Percentiles rank a stretch among this genome's conserved stretches.
phyloP scores from a whole-genome alignment of 2,329 filamentous ascomycete genomes.

The Helminthosporium solani region DNA sequence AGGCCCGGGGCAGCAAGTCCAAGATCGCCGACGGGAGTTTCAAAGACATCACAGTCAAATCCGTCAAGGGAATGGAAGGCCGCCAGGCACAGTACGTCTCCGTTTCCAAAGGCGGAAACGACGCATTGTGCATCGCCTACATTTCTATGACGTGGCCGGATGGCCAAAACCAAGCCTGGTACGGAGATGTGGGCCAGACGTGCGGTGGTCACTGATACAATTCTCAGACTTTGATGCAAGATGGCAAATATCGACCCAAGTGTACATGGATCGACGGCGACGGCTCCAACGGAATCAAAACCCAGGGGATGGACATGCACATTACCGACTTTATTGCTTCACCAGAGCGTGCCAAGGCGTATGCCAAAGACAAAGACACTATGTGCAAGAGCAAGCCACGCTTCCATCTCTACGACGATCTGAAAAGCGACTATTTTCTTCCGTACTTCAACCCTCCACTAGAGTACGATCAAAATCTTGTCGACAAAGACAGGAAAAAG shows the following conservation, averaged over 20 bases:
- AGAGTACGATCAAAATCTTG: slow-evolving; percentile 18
- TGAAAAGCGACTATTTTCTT: slow-evolving; percentile 20
- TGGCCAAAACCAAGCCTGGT: slow-evolving; percentile 13
- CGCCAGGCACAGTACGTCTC: slow-evolving; percentile 12
- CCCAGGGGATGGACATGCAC: slow-evolving; percentile 15
- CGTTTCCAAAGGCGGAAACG: slow-evolving; percentile 8
- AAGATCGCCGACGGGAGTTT: too few relatives aligned
- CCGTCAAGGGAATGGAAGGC: background rate
- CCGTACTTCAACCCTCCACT: slow-evolving; percentile 24
- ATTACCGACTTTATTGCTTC: slow-evolving; percentile 17
- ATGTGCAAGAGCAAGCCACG: slow-evolving; percentile 15
- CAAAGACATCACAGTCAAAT: background rate
- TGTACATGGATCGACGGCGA: slow-evolving; percentile 17
- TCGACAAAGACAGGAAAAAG: slow-evolving; percentile 10
- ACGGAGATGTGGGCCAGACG: slow-evolving; percentile 12
- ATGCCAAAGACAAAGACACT: slow-evolving; percentile 8
- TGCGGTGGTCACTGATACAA: slow-evolving; percentile 16
- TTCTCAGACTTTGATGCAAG: slow-evolving; percentile 10
- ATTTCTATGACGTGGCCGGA: slow-evolving; percentile 15
- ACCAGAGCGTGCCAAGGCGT: slow-evolving; percentile 5
- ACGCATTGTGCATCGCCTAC: slow-evolving; percentile 18
- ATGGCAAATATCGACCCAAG: slow-evolving; percentile 9
- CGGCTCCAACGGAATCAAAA: slow-evolving; percentile 9
- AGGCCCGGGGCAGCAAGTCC: background rate
- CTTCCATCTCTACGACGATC: slow-evolving; percentile 19